Percentiles rank a stretch among this genome's conserved stretches.
phyloP scores from a whole-genome alignment of 441 rosid genomes.

The Euphorbia schlechtendalii region DNA sequence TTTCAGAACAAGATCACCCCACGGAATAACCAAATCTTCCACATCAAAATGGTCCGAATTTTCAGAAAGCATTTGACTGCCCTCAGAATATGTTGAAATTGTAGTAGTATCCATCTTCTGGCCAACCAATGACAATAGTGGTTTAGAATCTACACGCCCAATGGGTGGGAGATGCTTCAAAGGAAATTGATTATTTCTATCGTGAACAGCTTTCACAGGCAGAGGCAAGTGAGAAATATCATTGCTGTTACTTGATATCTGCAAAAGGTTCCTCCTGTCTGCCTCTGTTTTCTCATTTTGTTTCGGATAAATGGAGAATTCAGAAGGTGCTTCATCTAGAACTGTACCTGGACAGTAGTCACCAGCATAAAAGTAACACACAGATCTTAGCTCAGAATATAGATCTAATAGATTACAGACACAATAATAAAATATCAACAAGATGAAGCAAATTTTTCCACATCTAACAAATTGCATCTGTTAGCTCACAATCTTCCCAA shows the following conservation, averaged over 20 bases:
- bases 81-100: conserved; percentile 34
- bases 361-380: conserved; percentile 9
- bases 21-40: conserved; percentile 85
- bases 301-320: conserved; percentile 43
- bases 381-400: background rate
- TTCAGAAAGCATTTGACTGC: conserved; percentile 33
- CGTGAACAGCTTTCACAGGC: conserved; percentile 32
- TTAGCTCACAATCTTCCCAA: background rate
- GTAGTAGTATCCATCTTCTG: conserved; percentile 28
- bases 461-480: background rate
- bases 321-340: conserved; percentile 44
- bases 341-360: conserved; percentile 26
- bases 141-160: conserved; percentile 31
- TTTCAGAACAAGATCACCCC: conserved; percentile 83
- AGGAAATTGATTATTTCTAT: conserved; percentile 36
- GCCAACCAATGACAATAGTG: conserved; percentile 25
- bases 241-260: conserved; percentile 33
- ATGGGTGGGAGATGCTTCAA: conserved; percentile 33
- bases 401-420: background rate
- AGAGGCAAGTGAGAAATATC: conserved; percentile 35
- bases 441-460: background rate
- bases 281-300: conserved; percentile 38
- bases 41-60: conserved; percentile 56
- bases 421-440: background rate
- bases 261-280: conserved; percentile 38